These are phyloP conservation scores for Pythium grandisporangium DNA, from an alignment of 352 stramenopile species.

Conservation along the genomic window DNA sequence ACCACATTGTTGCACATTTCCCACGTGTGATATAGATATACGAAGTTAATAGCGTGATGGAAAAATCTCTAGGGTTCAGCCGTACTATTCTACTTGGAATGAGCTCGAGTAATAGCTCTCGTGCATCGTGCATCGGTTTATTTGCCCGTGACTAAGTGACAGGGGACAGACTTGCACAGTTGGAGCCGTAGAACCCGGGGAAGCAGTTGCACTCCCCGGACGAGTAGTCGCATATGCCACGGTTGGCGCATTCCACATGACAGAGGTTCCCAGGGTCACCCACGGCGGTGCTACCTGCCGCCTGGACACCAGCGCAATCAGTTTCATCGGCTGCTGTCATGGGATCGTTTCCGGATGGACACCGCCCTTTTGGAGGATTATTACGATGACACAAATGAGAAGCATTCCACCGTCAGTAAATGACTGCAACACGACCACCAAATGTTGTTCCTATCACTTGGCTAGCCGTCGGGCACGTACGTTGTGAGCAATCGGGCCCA, in stretches of 20 bases:
- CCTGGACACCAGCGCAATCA: constrained; percentile 54
- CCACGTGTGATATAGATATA: too few species aligned
- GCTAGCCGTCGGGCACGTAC: too few species aligned
- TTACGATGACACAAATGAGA: constrained; percentile 10
- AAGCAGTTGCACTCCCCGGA: constrained; percentile 64
- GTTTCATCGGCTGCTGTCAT: constrained; percentile 77
- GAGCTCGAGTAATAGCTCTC: too few species aligned
- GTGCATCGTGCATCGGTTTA: too few species aligned
- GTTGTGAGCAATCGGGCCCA: constrained; percentile 73
- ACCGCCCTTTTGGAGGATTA: too few species aligned
- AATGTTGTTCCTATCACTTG: too few species aligned
- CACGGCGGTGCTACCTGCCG: constrained; percentile 23
- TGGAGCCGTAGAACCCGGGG: constrained; percentile 67
- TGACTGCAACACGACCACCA: neutral
- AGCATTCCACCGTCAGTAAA: too few species aligned
- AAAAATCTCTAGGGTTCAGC: too few species aligned
- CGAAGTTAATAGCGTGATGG: too few species aligned
- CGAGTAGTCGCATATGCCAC: constrained; percentile 63
- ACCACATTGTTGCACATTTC: too few species aligned
- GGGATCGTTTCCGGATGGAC: constrained; percentile 83
- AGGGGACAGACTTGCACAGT: constrained; percentile 60
- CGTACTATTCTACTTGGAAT: too few species aligned
- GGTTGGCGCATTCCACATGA: constrained; percentile 73
- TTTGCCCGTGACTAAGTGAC: too few species aligned
- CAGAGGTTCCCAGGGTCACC: constrained; percentile 44